Base-by-base conservation (phyloP, 257 asterid genomes). In the Nicotiana otophora region DNA sequence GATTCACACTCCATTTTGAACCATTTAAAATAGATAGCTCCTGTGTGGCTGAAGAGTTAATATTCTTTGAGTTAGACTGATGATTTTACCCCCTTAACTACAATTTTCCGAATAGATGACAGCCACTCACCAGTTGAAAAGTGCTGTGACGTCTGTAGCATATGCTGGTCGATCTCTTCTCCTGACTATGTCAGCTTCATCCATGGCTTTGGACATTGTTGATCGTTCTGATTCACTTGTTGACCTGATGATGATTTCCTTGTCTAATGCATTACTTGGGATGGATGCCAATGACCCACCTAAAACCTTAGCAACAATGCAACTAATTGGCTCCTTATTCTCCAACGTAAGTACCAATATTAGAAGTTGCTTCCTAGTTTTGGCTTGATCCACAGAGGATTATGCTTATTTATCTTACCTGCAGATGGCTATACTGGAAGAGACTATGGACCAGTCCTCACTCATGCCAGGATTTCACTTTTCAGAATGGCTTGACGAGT, bases 271-370 rank as follows among this genome's bases (percentile, higher is more conserved):
- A 76, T 91, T 96, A 82, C 98, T 93, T 88, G 99, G 99, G 67
- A 92, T 96, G 92, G 99, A 96, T 90, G 99, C 99, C 88, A 96
- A 96, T 86, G 99, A 96, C 88, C 99, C 99, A 80, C 99, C 99
- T 39, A 96, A 96, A 90, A 96, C 99, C 87, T 82, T 91, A 92
- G 99, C 99, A 76, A 93, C 98, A 85, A 91, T 96, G 97, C 98
- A 96, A 72, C 95, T 96, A 77, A 89, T 96, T 69, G 98, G 98
- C 81, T 96, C 99, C 85, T 84, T 96, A 79, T 96, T 96, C 86
- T 94, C 99, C 85, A 96, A 87, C 72, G 99, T 96, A 90, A 88
- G 93, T 82, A 66, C 75, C 78, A 36, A 87, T 83, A 83, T 83
- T 68, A 63, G 26, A 12, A 42, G 55, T 42, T 61, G 46, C 83